phyloP scores from a whole-genome alignment of 345 rosid species.

The Citrus trifoliata region DNA sequence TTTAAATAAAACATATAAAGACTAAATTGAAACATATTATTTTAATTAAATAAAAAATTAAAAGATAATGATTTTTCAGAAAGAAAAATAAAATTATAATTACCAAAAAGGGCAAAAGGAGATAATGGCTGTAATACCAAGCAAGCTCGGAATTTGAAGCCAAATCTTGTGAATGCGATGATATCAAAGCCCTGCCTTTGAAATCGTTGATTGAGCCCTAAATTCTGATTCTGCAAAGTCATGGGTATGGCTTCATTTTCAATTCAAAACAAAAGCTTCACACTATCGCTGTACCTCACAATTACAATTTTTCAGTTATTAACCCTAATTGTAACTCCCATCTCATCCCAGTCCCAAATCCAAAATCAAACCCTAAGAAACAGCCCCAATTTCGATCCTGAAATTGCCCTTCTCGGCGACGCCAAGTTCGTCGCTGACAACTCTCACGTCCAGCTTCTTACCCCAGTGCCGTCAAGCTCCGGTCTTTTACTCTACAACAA shows the following conservation, averaged over 20 bases:
- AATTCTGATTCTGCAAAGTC: not conserved
- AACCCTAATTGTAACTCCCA: slow-evolving; percentile 14
- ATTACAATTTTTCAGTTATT: slow-evolving; percentile 13
- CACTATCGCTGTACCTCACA: slow-evolving; percentile 3
- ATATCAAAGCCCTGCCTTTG: not conserved
- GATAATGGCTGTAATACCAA: not conserved
- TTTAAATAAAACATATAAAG: too few species aligned
- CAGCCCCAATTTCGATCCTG: slow-evolving; percentile 29
- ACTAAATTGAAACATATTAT: too few species aligned
- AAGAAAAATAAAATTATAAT: too few species aligned
- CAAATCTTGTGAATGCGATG: not conserved
- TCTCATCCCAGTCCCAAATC: slow-evolving; percentile 4
- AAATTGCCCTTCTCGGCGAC: slow-evolving; percentile 35
- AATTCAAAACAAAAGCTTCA: not conserved
- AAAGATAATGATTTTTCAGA: too few species aligned
- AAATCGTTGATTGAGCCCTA: too few species aligned
- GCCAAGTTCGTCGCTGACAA: slow-evolving; percentile 24
- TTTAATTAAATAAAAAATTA: too few species aligned
- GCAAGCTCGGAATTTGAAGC: not conserved
- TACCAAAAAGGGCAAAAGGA: not conserved
- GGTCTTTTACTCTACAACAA: slow-evolving; percentile 29
- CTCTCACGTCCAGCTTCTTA: slow-evolving; percentile 28
- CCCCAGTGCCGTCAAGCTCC: slow-evolving; percentile 27
- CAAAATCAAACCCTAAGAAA: slow-evolving; percentile 12
- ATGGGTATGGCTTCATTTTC: slow-evolving; percentile 32